Evolutionary conservation across 345 rosid species (phyloP), one percentile per base, ranked within the genome.

Genomic region (Hypericum androsaemum): DNA sequence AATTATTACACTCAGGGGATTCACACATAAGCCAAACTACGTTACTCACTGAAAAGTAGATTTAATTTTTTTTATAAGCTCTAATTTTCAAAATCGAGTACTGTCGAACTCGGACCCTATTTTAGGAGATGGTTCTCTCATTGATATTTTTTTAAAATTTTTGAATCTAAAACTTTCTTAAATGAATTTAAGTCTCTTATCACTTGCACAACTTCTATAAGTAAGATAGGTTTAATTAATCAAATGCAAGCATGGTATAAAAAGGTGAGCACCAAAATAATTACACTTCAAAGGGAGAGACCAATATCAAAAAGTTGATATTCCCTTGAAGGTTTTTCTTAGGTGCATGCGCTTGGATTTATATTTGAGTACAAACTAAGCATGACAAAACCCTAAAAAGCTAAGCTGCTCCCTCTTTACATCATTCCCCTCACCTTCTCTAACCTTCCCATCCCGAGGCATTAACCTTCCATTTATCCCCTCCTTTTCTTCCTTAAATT

Each of bases 371-470:
- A 59, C 59, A 79, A 75, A 65, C 53, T 37, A 79, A 79, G 84
- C 84, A 79, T 75, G 74, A 52, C 12, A 70, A 80, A 22, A 75
- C 77, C 77, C 79, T 75, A 75, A 79, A 77, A 66, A 22, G 32
- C 68, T 54, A 46, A 63, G 72, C 51, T 70, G 74, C 69, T 76
- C 67, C 77, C 59, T 22, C 41, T 76, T 73, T 67, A 71, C 73
- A 82, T 82, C 80, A 83, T 83, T 77, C 70, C 77, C 56, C 80
- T 79, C 83, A 80, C 81, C 73, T 71, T 69, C 76, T 67, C 32
- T 54, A 75, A 14, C 71, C 71, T 55, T 69, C 71, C 51, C 80
- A 71, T 79, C 83, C 83, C 89, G 81, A 82, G 83, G 83, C 79
- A 64, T 70, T 54, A 15, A 56, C 68, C 5, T 6, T 54, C 38